Conservation (phyloP, 169 alveolate species). For the Perkinsus marinus region DNA sequence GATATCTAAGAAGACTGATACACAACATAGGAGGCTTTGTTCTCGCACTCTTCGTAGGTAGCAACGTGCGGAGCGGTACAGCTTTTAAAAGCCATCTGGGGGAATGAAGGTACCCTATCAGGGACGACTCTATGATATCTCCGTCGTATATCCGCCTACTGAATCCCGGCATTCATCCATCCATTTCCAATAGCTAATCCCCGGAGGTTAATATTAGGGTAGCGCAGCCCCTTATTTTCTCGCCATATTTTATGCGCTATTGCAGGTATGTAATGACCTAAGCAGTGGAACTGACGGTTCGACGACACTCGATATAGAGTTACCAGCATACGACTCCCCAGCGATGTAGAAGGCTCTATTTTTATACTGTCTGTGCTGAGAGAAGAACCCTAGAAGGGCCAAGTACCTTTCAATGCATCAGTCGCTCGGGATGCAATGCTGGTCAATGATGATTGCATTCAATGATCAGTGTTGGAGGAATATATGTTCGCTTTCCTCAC, state of each 20-base stretch:
- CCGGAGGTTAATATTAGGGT: constrained; percentile 26
- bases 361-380: constrained; percentile 26
- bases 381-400: constrained; percentile 41
- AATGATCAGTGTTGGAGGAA: no score
- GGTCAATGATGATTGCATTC: no score
- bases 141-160: constrained; percentile 14
- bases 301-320: no score
- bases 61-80: constrained; percentile 5
- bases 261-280: constrained; percentile 31
- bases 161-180: constrained; percentile 40
- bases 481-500: no score
- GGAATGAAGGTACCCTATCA: constrained; percentile 13
- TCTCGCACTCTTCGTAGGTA: not conserved
- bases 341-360: constrained; percentile 46
- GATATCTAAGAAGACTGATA: not conserved
- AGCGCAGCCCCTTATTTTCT: not conserved
- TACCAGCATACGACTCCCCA: constrained; percentile 72
- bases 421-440: no score
- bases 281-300: no score
- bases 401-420: no score
- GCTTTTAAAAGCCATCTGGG: constrained; percentile 43
- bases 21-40: not conserved
- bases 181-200: constrained; percentile 69
- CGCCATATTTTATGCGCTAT: not conserved
- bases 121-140: not conserved